Evolutionary conservation across 1,284 basidiomycete genomes (phyloP), one percentile per base, ranked within the genome.

Genomic region (Wolfiporia cocos): DNA sequence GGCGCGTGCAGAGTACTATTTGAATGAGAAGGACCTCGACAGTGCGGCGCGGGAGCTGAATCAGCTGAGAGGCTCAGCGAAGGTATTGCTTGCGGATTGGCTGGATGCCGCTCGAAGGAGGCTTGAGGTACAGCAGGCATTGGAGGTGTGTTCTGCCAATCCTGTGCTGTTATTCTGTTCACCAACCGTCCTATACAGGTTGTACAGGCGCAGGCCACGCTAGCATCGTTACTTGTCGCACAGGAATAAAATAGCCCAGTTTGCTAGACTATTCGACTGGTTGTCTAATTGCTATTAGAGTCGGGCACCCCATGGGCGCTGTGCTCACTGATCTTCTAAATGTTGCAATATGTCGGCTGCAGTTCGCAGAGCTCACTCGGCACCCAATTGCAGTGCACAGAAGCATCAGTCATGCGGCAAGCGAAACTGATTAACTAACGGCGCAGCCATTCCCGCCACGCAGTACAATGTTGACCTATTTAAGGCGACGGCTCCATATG

Each of bases 11-110:
- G 91, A 96, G 66, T 83, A 87, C 65, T 80, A 88, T 59, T 66
- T 99, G 56, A 86, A 86, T 49, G 86, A 93, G 67, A 93, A 95
- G 72, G 90, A 98, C 59, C 68, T 99, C 51, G 94, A 98, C 55
- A 80, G 76, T 49, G 95, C 96, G 11, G 71, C 93, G 26, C 72
- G 95, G 43, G 93, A 98, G 67, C 69, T 98, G 34, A 99, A 99
- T 65, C 85, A 90, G 63, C 68, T 99, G 47, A 77, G 72, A 34
- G 92, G 94, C 0, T 88, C 92, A 56, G 86, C 94, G 2, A 91
- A 86, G 61, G 68, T 80, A 42, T 64, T 99, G 42, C 70, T 95
- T 42, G 68, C 74, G 32, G 96, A 99, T 66, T 99, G 96, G 95
- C 69, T 99, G 44, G 80, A 84, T 49, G 93, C 92, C 53, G 92